These are phyloP conservation scores for Halenospora varia DNA, from an alignment of 495 filamentous ascomycete genomes.

Conservation along the genomic window DNA sequence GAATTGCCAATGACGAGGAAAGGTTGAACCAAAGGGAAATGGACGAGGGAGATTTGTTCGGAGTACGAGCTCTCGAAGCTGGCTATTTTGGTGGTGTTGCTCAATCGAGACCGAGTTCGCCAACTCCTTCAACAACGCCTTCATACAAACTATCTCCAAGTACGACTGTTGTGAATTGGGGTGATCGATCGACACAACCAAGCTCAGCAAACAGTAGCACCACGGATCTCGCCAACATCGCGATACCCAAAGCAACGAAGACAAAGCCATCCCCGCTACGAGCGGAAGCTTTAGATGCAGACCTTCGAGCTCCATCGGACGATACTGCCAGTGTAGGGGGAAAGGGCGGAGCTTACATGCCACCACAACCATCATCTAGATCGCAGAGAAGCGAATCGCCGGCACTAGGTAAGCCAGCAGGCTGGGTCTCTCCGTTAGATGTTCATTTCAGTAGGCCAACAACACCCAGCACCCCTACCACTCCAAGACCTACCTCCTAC, in stretches of 20 bases:
- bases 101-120: slow-evolving; percentile 39
- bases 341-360: slow-evolving; percentile 14
- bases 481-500: slow-evolving; percentile 11
- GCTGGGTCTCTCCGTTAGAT: slow-evolving; percentile 17
- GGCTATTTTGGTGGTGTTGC: slow-evolving; percentile 41
- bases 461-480: slow-evolving; percentile 7
- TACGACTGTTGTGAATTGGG: slow-evolving; percentile 8
- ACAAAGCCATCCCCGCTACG: slow-evolving; percentile 20
- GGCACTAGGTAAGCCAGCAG: background rate
- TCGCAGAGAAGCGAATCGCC: slow-evolving; percentile 6
- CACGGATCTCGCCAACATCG: background rate
- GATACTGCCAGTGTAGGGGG: slow-evolving; percentile 6
- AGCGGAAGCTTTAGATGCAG: slow-evolving; percentile 8
- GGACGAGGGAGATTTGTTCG: slow-evolving; percentile 43
- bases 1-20: slow-evolving; percentile 29
- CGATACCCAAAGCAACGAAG: background rate
- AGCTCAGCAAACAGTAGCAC: slow-evolving; percentile 14
- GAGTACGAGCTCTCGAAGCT: slow-evolving; percentile 39
- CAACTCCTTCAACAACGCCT: slow-evolving; percentile 16
- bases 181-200: background rate
- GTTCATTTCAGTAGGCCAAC: slow-evolving; percentile 17
- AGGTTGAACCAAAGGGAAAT: slow-evolving; percentile 31
- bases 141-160: slow-evolving; percentile 8
- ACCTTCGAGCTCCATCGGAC: background rate
- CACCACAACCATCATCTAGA: slow-evolving; percentile 10